These are phyloP conservation scores for Lunasporangiospora selenospora DNA, from an alignment of 192 early-diverging fungal genomes.

Conservation along the genomic window DNA sequence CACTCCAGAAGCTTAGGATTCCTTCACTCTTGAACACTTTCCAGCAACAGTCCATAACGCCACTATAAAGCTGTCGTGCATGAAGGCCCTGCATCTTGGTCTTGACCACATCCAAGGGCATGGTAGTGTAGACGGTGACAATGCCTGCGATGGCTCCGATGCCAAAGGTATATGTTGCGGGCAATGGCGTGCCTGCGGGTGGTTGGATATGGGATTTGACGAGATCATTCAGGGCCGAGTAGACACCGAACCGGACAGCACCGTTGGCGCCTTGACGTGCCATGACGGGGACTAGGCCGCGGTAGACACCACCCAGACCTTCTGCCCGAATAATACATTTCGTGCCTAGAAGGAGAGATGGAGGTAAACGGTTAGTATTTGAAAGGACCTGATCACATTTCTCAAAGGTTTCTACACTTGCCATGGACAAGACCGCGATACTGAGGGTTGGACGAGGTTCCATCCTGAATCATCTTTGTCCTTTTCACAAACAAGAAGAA, in stretches of 20 bases:
- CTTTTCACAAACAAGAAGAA: conserved; percentile 33
- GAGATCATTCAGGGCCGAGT: conserved; percentile 73
- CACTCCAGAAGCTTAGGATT: conserved; percentile 90
- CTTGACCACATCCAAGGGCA: conserved; percentile 98
- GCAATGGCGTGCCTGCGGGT: conserved; percentile 48
- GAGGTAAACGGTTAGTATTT: neutral
- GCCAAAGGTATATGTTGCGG: conserved; percentile 65
- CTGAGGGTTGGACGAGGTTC: conserved; percentile 70
- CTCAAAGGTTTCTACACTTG: too few species aligned
- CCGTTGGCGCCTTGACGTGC: conserved; percentile 95
- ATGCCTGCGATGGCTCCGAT: conserved; percentile 89
- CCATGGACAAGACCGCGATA: conserved; percentile 88
- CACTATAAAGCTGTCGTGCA: conserved; percentile 70
- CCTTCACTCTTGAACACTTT: conserved; percentile 81
- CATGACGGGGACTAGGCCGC: conserved; percentile 92
- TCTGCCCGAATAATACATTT: conserved; percentile 68
- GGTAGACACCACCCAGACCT: conserved; percentile 85
- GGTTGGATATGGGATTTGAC: conserved; percentile 38
- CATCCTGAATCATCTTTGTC: conserved; percentile 95
- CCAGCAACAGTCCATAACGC: conserved; percentile 75
- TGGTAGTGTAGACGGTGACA: conserved; percentile 94
- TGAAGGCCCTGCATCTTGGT: conserved; percentile 94
- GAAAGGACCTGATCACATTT: too few species aligned
- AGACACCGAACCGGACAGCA: conserved; percentile 90
- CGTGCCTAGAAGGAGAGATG: conserved; percentile 32